A percentile compares a stretch with the other conserved stretches of the same genome.
These are phyloP conservation scores for Tillandsia fasciculata DNA, from an alignment of 176 grass and related monocot genomes.

Conservation along the genomic window DNA sequence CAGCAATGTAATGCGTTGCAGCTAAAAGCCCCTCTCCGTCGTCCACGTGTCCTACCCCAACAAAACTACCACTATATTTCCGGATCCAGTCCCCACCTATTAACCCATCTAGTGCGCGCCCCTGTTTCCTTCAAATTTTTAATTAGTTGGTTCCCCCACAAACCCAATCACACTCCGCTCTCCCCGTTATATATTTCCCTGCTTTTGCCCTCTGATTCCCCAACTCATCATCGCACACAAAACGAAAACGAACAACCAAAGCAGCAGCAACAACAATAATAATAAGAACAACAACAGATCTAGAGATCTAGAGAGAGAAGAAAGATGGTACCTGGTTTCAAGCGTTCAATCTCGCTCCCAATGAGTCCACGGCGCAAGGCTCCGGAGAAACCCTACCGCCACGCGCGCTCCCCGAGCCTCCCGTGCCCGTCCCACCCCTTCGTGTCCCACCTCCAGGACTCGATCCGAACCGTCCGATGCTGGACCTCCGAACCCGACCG, in stretches of 20 bases:
- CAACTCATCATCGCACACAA: neutral
- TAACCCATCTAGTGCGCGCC: neutral
- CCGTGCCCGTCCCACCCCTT: conserved; percentile 37
- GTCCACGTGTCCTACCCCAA: neutral
- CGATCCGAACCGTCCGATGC: conserved; percentile 13
- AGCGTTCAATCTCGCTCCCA: conserved; percentile 42
- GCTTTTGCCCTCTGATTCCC: neutral
- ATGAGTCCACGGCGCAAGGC: neutral
- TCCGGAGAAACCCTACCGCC: conserved; percentile 1
- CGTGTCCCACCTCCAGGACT: conserved; percentile 26
- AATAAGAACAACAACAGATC: neutral
- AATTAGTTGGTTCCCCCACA: neutral
- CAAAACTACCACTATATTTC: conserved; percentile 20
- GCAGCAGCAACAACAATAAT: too few relatives aligned
- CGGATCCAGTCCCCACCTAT: conserved; percentile 36
- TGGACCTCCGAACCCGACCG: conserved; percentile 6
- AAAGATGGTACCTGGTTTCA: conserved; percentile 47
- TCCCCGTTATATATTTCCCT: conserved; percentile 10
- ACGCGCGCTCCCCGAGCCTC: conserved; percentile 47
- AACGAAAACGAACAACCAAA: neutral
- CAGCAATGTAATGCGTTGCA: neutral
- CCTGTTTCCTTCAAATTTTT: conserved; percentile 8
- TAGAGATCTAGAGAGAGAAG: neutral
- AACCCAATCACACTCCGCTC: neutral
- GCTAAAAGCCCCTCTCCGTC: neutral